Evolutionary conservation across 306 rosid genomes (phyloP), one percentile per base, ranked within the genome.

Genomic region (Betula pendula): DNA sequence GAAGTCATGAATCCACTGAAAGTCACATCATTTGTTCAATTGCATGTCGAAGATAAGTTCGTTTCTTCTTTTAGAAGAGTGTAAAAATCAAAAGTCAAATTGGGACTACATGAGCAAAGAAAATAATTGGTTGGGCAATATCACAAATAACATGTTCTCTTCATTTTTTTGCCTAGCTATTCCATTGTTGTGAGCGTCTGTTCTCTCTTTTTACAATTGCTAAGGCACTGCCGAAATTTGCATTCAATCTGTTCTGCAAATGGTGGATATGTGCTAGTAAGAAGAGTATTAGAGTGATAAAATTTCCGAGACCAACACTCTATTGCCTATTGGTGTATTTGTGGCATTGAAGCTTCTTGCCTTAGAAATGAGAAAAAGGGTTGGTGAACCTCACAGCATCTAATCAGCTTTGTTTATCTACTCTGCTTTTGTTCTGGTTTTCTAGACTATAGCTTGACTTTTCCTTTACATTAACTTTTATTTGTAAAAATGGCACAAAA

Each of bases 401-500:
- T 62, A 62, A 31, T 29, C 68, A 29, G 68, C 44, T 62, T 6
- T 62, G 43, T 62, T 33, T 8, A 62, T 20, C 25, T 17, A 52
- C 58, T 52, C 25, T 20, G 15, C 22, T 52, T 4, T 52, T 52
- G 8, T 52, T 52, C 25, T 52, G 24, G 24, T 52, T 19, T 49
- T 17, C 58, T n/a, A 45, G 15, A n/a, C 22, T 20, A 19, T 52
- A 20, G 24, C 22, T 52, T 52, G 15, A 52, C 2, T 52, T 19
- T 45, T 20, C 58, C 58, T 19, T 52, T 52, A n/a, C 25, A 17
- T n/a, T 52, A 52, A 17, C 4, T 49, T 49, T 15, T 15, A 49
- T 59, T 62, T 33, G 17, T 62, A 15, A 62, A 45, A 66, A 16
- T 47, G 78, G 51, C 59, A 75, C 42, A 14, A 62, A 71, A 33